A percentile compares a stretch with the other conserved stretches of the same genome.
Conservation (phyloP, 495 filamentous ascomycete species). For the Aspergillus saccharolyticus region DNA sequence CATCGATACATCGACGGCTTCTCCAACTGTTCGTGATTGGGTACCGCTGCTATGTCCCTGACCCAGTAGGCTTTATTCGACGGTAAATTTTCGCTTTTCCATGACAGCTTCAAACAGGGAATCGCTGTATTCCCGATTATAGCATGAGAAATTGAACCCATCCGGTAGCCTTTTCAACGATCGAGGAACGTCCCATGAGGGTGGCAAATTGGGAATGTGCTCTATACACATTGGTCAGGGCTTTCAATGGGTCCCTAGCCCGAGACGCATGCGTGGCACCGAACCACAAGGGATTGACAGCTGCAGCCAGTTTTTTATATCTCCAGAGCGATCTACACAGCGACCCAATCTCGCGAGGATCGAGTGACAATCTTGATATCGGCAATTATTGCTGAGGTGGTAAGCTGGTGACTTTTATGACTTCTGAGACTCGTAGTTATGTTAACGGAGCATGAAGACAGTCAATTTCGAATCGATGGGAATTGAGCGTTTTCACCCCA, state of each 20-base stretch:
- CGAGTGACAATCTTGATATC: background rate
- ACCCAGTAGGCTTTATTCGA: background rate
- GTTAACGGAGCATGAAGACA: too few species aligned
- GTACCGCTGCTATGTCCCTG: conserved; percentile 4
- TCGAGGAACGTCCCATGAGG: background rate
- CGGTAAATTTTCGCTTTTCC: background rate
- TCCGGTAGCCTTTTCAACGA: background rate
- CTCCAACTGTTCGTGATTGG: conserved; percentile 1
- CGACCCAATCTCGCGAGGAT: background rate
- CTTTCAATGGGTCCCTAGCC: background rate
- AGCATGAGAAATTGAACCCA: background rate
- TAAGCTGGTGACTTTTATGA: too few species aligned
- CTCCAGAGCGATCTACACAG: background rate
- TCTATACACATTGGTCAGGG: background rate
- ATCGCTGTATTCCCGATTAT: background rate
- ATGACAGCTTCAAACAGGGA: conserved; percentile 3
- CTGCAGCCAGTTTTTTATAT: background rate
- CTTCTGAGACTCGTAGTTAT: too few species aligned
- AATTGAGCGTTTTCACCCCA: background rate
- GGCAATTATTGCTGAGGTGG: background rate
- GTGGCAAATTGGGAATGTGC: background rate
- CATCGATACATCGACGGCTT: conserved; percentile 6
- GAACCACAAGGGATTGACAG: conserved; percentile 2
- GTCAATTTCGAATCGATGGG: background rate
- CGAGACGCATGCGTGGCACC: conserved; percentile 4